A percentile compares a stretch with the other conserved stretches of the same genome.
phyloP scores from a whole-genome alignment of 139 green algal genomes.

The Penium margaritaceum region DNA sequence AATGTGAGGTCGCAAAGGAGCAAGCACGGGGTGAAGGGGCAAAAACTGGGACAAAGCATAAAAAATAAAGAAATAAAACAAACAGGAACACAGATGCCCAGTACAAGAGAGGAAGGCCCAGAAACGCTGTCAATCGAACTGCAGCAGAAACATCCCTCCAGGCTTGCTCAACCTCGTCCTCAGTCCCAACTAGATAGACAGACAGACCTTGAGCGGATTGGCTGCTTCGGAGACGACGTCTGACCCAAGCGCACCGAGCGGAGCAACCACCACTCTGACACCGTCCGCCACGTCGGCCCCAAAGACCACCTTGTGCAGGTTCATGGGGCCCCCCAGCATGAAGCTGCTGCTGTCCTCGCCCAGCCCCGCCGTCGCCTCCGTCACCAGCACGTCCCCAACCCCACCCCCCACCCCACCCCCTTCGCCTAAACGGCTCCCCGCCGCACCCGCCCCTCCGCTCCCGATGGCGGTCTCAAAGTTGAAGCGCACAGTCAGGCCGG shows the following conservation, averaged over 20 bases:
- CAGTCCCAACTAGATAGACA: neutral
- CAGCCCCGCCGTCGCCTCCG: constrained; percentile 15
- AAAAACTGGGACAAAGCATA: neutral
- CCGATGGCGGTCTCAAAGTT: constrained; percentile 30
- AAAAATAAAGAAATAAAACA: neutral
- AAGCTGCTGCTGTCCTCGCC: constrained; percentile 21
- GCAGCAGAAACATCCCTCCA: neutral
- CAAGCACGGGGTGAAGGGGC: neutral
- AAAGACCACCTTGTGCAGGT: constrained; percentile 38
- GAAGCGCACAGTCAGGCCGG: constrained; percentile 25
- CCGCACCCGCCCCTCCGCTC: too few relatives aligned
- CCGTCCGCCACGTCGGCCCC: constrained; percentile 14
- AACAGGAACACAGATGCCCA: neutral
- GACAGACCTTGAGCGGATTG: constrained; percentile 23
- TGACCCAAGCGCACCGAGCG: constrained; percentile 11
- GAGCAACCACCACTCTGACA: constrained; percentile 11
- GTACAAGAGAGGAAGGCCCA: neutral
- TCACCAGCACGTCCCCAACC: constrained; percentile 28
- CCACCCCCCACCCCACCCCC: too few relatives aligned
- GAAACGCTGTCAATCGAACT: neutral
- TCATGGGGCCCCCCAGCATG: constrained; percentile 37
- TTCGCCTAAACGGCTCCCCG: too few relatives aligned
- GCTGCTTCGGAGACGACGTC: constrained; percentile 19
- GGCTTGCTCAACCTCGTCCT: too few relatives aligned
- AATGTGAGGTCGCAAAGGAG: too few relatives aligned